phyloP scores from a whole-genome alignment of 179 eudicot species.

The Amaranthus tricolor region DNA sequence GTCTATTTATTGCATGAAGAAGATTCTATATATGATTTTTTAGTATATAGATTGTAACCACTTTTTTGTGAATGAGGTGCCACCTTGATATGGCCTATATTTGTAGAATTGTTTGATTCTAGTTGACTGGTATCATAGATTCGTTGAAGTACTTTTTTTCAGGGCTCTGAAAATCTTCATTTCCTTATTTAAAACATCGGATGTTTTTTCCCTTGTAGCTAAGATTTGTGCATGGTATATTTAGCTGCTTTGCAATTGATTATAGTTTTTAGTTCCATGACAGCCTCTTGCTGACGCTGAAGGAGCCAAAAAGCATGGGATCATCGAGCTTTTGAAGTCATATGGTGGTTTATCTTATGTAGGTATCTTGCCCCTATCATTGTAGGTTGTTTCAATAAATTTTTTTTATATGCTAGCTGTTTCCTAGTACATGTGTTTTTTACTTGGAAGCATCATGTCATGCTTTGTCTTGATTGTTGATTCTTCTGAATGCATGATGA shows the following conservation, averaged over 20 bases:
- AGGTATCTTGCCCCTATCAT: constrained; percentile 33
- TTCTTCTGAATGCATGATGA: not conserved
- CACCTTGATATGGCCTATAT: too few species aligned
- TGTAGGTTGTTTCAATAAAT: not conserved
- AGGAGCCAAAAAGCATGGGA: constrained; percentile 77
- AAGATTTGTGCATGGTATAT: not conserved
- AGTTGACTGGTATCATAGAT: too few species aligned
- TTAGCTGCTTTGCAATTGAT: constrained; percentile 15
- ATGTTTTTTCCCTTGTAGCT: too few species aligned
- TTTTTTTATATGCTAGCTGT: not conserved
- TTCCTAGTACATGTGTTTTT: not conserved
- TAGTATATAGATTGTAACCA: too few species aligned
- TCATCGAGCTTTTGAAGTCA: constrained; percentile 77
- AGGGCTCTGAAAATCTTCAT: too few species aligned
- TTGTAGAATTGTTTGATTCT: too few species aligned
- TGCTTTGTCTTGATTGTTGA: not conserved
- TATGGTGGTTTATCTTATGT: constrained; percentile 90
- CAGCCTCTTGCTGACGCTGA: constrained; percentile 99
- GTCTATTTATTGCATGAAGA: not conserved
- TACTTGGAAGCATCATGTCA: not conserved
- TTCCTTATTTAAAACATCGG: constrained; percentile 2
- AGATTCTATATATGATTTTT: not conserved
- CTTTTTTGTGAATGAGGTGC: too few species aligned
- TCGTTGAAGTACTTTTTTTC: too few species aligned
- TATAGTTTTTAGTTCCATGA: constrained; percentile 27